Conservation (phyloP, 2,329 filamentous ascomycete genomes). For the Talaromyces islandicus region DNA sequence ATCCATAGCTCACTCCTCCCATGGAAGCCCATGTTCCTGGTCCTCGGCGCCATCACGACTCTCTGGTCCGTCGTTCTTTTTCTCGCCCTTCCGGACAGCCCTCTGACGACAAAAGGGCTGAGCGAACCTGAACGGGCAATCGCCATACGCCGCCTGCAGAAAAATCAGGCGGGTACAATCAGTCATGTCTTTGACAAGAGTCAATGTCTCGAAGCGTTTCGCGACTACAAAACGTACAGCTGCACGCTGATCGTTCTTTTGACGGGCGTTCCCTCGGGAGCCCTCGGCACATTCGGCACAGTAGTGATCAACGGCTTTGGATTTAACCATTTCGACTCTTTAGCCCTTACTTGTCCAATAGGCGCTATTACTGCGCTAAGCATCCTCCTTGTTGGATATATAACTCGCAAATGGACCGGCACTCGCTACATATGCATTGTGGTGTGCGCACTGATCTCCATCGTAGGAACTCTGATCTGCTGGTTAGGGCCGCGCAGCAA, state of each 20-base stretch:
- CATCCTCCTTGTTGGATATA: slow-evolving; percentile 1
- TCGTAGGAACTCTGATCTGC: slow-evolving; percentile 4
- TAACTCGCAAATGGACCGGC: not conserved
- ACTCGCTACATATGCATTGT: slow-evolving; percentile 1
- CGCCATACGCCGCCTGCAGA: slow-evolving; percentile 44
- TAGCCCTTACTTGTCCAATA: slow-evolving; percentile 4
- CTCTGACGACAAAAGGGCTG: slow-evolving; percentile 37
- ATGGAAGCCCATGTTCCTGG: slow-evolving; percentile 1
- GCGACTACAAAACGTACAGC: slow-evolving; percentile 4
- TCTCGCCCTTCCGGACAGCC: slow-evolving; percentile 41
- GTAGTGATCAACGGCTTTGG: slow-evolving; percentile 8
- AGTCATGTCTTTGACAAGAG: not conserved
- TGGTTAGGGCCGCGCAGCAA: slow-evolving; percentile 1
- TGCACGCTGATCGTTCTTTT: slow-evolving; percentile 1
- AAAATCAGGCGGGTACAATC: slow-evolving; percentile 3
- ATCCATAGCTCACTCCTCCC: not conserved
- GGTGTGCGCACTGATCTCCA: not conserved
- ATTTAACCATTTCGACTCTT: slow-evolving; percentile 3
- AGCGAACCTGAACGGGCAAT: slow-evolving; percentile 41
- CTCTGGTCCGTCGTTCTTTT: slow-evolving; percentile 37
- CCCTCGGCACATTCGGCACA: slow-evolving; percentile 4
- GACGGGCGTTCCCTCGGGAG: slow-evolving; percentile 4
- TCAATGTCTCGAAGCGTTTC: slow-evolving; percentile 3
- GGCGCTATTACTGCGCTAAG: slow-evolving; percentile 2
- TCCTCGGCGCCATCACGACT: slow-evolving; percentile 35